phyloP scores from a whole-genome alignment of 1,284 basidiomycete genomes.

The Fomitiporia mediterranea region DNA sequence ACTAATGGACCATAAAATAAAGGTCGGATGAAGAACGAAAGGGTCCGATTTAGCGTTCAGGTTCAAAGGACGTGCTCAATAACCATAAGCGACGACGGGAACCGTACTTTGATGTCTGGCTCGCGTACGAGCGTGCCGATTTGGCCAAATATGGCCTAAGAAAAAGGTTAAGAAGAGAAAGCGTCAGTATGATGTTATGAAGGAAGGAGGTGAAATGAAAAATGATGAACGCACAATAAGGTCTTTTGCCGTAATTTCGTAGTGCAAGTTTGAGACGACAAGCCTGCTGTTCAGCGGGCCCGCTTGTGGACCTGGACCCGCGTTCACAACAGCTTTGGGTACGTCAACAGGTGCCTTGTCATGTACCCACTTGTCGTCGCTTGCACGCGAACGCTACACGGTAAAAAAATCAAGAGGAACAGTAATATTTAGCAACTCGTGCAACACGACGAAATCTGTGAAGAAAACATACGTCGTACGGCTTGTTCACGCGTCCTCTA shows the following conservation, averaged over 20 bases:
- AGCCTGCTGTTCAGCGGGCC: constrained; percentile 55
- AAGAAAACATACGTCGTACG: constrained; percentile 42
- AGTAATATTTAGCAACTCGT: constrained; percentile 1
- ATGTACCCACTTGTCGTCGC: constrained; percentile 66
- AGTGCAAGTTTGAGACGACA: constrained; percentile 86
- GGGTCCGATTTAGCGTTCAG: constrained; percentile 27
- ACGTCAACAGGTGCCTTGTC: constrained; percentile 54
- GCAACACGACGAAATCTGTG: constrained; percentile 12
- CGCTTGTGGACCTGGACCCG: constrained; percentile 21
- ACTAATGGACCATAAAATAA: constrained; percentile 56
- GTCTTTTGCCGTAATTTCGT: constrained; percentile 87
- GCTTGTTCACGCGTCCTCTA: constrained; percentile 31
- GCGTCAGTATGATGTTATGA: neutral
- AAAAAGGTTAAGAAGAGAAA: neutral
- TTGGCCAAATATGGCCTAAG: constrained; percentile 89
- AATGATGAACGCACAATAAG: constrained; percentile 60
- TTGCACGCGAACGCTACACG: constrained; percentile 42
- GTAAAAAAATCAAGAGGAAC: constrained; percentile 9
- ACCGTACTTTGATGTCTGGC: constrained; percentile 91
- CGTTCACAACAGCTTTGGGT: constrained; percentile 29
- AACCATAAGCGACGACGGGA: constrained; percentile 33
- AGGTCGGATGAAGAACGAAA: constrained; percentile 24
- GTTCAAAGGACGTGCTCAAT: constrained; percentile 54
- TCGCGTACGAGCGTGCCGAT: constrained; percentile 89
- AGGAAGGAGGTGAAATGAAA: constrained; percentile 3